Base-by-base conservation (phyloP, 805 yeast species). In the Lipomyces orientalis region DNA sequence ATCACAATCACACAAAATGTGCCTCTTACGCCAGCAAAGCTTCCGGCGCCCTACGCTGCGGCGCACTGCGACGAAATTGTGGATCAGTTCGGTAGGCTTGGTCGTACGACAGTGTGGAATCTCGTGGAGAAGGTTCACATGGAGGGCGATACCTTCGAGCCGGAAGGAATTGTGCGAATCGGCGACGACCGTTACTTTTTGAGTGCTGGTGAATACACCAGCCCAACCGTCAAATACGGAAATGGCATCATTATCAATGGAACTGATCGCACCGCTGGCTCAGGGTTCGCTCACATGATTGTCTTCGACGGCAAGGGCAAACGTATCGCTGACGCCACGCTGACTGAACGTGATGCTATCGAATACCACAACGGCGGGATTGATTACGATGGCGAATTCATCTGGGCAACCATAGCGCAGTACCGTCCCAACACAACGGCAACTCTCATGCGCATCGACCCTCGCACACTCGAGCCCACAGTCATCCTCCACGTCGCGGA, bases 51-150 rank as follows among this genome's bases (percentile, higher is more conserved):
- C 29, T n/a, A 35, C 31, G 67, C 58, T 10, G 68, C 66, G 16
- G 5, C 65, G 8, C 43, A 63, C 25, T 60, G 56, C 19, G 66
- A 64, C 16, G 33, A 33, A 33, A 19, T 63, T n/a, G 65, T 62
- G 12, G 59, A 61, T 33, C 34, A 22, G 25, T 63, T 63, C 29
- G 29, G 39, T 39, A 35, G 31, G 29, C 66, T 63, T 9, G 66
- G 66, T 35, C 66, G 66, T n/a, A 25, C 59, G 34, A 63, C 66
- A 7, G 66, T 63, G 52, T 63, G 68, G 66, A 63, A 58, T 29
- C 65, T 63, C 31, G 66, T 63, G 16, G 65, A 63, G 25, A 63
- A 51, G 31, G 62, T 63, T 51, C 66, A 16, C 37, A 10, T 63
- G 16, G 61, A 63, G 35, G 69, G 69, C 54, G 66, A 63, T 52